These are phyloP conservation scores for Fusarium sp. DNA, from an alignment of 2,329 filamentous ascomycete species.

Conservation along the genomic window DNA sequence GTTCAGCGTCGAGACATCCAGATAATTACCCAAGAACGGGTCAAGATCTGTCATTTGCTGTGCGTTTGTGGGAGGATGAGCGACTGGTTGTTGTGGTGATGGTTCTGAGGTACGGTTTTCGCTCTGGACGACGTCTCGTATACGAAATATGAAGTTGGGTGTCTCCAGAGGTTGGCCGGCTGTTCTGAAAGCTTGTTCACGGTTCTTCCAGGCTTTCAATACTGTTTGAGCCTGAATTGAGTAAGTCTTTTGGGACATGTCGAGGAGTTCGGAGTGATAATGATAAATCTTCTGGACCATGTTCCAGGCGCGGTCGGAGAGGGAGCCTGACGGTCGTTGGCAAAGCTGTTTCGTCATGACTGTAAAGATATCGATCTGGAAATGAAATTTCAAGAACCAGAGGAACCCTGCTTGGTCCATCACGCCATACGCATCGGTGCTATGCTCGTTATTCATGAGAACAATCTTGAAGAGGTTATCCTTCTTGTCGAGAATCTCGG, in stretches of 20 bases:
- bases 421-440: conserved; percentile 56
- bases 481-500: conserved; percentile 59
- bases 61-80: conserved; percentile 44
- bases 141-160: conserved; percentile 59
- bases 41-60: conserved; percentile 51
- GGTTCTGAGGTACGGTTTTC: conserved; percentile 50
- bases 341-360: conserved; percentile 66
- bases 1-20: conserved; percentile 57
- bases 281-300: conserved; percentile 59
- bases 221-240: conserved; percentile 59
- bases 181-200: conserved; percentile 56
- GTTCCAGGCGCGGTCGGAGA: conserved; percentile 66
- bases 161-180: conserved; percentile 53
- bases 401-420: conserved; percentile 60
- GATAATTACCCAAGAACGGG: conserved; percentile 56
- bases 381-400: conserved; percentile 66
- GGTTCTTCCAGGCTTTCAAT: conserved; percentile 64
- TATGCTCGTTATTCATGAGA: conserved; percentile 60
- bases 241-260: conserved; percentile 59
- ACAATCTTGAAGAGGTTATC: conserved; percentile 68
- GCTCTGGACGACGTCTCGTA: conserved; percentile 56
- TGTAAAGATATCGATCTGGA: conserved; percentile 66
- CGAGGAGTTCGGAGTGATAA: conserved; percentile 62
- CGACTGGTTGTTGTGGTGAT: conserved; percentile 39
- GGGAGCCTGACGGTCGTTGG: conserved; percentile 58